Evolutionary conservation across 139 green algal genomes (phyloP), one percentile per base, ranked within the genome.

Genomic region (Mychonastes homosphaera): DNA sequence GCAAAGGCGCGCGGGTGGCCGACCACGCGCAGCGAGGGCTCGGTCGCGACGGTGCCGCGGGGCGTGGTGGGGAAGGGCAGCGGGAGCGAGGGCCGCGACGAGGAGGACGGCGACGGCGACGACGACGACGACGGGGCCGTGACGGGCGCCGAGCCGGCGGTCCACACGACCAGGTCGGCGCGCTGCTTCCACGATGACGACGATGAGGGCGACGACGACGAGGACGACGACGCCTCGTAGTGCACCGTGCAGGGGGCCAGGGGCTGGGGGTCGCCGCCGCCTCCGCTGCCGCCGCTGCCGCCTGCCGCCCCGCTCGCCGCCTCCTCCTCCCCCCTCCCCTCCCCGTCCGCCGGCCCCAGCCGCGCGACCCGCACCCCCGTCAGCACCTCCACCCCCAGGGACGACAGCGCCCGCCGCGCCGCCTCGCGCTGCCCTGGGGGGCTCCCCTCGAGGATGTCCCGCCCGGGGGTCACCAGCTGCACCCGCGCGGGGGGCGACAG

Each of bases 81-180:
- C 26, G 47, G 34, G 23, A 8, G 34, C 49, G 19, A 21, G 21
- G 21, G 13, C 13, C 45, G 23, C 19, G 15, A 53, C 19, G n/a
- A n/a, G n/a, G n/a, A n/a, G n/a, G n/a, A n/a, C n/a, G n/a, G n/a
- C n/a, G n/a, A n/a, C n/a, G n/a, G n/a, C n/a, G n/a, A n/a, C n/a
- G n/a, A n/a, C n/a, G n/a, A n/a, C n/a, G n/a, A n/a, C n/a, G n/a
- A n/a, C n/a, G n/a, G n/a, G n/a, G n/a, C n/a, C n/a, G n/a, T n/a
- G n/a, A n/a, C 76, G 7, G 86, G 82, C 0, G 46, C 61, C 44
- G 58, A 67, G n/a, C 89, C 88, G 8, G 86, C 89, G 16, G 85
- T 93, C 89, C 89, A 97, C 34, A 94, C 19, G 47, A 94, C 80
- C 46, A 92, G 48, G 65, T 93, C 87, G 1, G 74, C 80, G 23